Base-by-base conservation (phyloP, 2,329 filamentous ascomycete species). In the Talaromyces piceae region DNA sequence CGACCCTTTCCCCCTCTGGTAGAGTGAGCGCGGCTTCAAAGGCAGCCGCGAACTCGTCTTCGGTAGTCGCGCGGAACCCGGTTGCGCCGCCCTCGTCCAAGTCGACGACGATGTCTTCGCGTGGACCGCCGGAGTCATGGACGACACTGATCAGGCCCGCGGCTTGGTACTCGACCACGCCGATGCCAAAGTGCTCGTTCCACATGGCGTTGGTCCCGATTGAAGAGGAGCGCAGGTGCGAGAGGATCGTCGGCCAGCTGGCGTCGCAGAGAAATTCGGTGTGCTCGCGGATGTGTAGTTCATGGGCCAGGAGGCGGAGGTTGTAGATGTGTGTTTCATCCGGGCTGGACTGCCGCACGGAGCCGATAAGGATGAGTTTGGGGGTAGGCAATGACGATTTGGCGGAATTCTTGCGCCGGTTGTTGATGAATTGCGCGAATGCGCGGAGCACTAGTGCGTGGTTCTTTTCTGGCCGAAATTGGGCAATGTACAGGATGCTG, bases 181-280 rank as follows among this genome's bases (percentile, higher is more conserved):
- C 93, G 53, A 98, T 98, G 20, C 93, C 93, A 66, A 98, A 98
- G 69, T 98, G 93, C 73, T 98, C 93, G 67, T 96, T 97, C 91
- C 93, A 98, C 93, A 98, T 98, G 63, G 87, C 89, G 61, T 98
- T 98, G 26, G 95, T 90, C 46, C 93, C 93, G 1, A 98, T 81
- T 16, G 83, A 91, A 3, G 87, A 84, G 56, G 76, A 82, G 49
- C 81, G 75, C 54, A 97, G 75, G 81, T 88, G 90, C 27, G 86
- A 79, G 8, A 96, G 76, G 49, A 98, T 88, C 59, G 89, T 81
- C 3, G 87, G 82, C 90, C 91, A 98, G 23, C 87, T 83, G 0
- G 89, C 91, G 66, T 98, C 91, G 51, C 90, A 84, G 56, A 94
- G 81, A 66, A 98, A 98, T 52, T 89, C 82, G 41, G 96, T 90